These are phyloP conservation scores for Phytophthora sp. DNA, from an alignment of 352 stramenopile species.

Conservation along the genomic window DNA sequence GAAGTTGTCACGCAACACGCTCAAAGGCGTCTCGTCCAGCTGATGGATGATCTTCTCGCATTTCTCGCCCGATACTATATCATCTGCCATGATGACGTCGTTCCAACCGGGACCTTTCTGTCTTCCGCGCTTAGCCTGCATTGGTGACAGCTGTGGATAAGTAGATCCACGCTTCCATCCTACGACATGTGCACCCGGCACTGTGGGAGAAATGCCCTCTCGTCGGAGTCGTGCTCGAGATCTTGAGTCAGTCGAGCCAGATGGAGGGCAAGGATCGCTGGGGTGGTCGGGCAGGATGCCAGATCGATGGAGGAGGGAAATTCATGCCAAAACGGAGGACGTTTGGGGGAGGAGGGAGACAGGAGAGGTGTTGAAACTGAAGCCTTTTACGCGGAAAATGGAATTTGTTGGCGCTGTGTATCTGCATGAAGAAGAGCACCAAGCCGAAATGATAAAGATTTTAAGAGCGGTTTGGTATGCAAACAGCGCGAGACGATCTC, in stretches of 20 bases:
- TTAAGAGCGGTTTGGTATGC: background rate
- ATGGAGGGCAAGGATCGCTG: background rate
- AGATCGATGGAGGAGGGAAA: background rate
- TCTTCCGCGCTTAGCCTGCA: background rate
- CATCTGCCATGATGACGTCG: constrained; percentile 8
- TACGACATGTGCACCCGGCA: background rate
- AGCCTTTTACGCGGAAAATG: background rate
- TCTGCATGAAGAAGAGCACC: background rate
- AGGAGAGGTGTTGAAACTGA: background rate
- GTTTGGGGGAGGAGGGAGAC: background rate
- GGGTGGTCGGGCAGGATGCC: too few species aligned
- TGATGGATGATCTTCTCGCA: constrained; percentile 18
- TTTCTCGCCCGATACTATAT: constrained; percentile 10
- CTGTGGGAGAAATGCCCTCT: background rate
- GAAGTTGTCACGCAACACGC: constrained; percentile 3
- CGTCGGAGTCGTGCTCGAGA: background rate
- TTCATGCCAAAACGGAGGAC: background rate
- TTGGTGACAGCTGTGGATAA: background rate
- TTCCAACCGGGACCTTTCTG: constrained; percentile 11
- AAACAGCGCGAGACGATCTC: background rate
- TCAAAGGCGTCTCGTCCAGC: constrained; percentile 9
- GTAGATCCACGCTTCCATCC: background rate
- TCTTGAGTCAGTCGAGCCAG: background rate
- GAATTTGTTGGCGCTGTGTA: background rate
- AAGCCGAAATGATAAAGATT: background rate